Conservation (phyloP, 2,329 filamentous ascomycete genomes). For the Alternaria sp. region DNA sequence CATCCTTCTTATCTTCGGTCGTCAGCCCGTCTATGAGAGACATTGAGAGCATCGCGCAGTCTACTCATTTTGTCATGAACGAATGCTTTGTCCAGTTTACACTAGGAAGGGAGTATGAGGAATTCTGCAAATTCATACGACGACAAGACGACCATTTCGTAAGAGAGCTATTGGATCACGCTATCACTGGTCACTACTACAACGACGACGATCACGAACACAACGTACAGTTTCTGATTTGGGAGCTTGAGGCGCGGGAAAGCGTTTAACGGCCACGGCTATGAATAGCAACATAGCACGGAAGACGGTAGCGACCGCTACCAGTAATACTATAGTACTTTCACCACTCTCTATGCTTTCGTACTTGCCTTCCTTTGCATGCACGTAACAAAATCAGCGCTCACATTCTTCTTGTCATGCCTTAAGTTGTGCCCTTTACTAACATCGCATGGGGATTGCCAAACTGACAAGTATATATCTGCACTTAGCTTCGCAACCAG, state of each 20-base stretch:
- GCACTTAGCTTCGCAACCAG: not conserved
- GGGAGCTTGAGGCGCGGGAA: slow-evolving; percentile 33
- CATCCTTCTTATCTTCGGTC: slow-evolving; percentile 26
- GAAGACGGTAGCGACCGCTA: not conserved
- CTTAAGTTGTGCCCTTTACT: not conserved
- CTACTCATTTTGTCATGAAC: slow-evolving; percentile 29
- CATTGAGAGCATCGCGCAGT: slow-evolving; percentile 27
- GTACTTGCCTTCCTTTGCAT: not conserved
- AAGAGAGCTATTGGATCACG: slow-evolving; percentile 29
- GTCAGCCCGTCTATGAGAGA: slow-evolving; percentile 30
- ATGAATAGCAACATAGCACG: not conserved
- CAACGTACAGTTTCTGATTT: slow-evolving; percentile 34
- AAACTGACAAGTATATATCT: not conserved
- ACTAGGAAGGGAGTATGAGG: slow-evolving; percentile 23
- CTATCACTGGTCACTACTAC: slow-evolving; percentile 29
- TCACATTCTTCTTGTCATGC: not conserved
- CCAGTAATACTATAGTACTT: not conserved
- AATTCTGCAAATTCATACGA: slow-evolving; percentile 35
- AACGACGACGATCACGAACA: slow-evolving; percentile 25
- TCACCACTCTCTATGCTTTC: not conserved
- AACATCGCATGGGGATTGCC: not conserved
- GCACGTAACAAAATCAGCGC: not conserved
- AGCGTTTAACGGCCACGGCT: slow-evolving; percentile 19
- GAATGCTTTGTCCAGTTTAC: slow-evolving; percentile 32
- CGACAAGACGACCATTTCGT: slow-evolving; percentile 32